These are phyloP conservation scores for Pseudopyricularia javanii DNA, from an alignment of 2,329 filamentous ascomycete genomes.

Conservation along the genomic window DNA sequence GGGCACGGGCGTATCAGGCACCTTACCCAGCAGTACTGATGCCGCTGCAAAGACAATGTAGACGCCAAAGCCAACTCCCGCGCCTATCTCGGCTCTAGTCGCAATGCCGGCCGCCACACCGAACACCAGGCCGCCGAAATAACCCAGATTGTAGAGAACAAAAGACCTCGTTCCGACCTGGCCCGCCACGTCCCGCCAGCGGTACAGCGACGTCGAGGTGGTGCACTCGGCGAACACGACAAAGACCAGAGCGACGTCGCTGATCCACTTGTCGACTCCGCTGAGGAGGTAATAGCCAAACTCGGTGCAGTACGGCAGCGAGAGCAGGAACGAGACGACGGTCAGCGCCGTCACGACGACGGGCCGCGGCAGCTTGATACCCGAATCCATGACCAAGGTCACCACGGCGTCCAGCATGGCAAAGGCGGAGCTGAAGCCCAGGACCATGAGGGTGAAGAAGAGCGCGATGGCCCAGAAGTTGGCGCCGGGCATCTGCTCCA, in stretches of 20 bases:
- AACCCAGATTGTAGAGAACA: slow-evolving; percentile 34
- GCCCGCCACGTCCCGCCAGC: slow-evolving; percentile 32
- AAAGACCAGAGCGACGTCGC: slow-evolving; percentile 40
- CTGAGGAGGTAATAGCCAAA: slow-evolving; percentile 44
- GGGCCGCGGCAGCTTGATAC: slow-evolving; percentile 30
- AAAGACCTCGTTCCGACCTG: slow-evolving; percentile 31
- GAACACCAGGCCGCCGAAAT: slow-evolving; percentile 37
- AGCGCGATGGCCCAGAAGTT: slow-evolving; percentile 47
- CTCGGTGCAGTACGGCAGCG: slow-evolving; percentile 42
- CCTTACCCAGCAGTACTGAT: slow-evolving; percentile 26
- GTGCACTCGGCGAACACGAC: slow-evolving; percentile 40
- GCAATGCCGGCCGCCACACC: slow-evolving; percentile 21
- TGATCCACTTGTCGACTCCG: slow-evolving; percentile 43
- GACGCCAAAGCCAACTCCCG: slow-evolving; percentile 38
- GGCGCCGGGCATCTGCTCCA: slow-evolving; percentile 41
- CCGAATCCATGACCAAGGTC: slow-evolving; percentile 39
- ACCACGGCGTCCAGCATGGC: slow-evolving; percentile 45
- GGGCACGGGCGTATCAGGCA: slow-evolving; percentile 25
- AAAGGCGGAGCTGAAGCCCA: slow-evolving; percentile 46
- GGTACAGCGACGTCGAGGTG: slow-evolving; percentile 38
- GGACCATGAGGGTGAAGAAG: slow-evolving; percentile 45
- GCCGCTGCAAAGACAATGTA: slow-evolving; percentile 28
- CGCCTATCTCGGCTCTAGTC: slow-evolving; percentile 17
- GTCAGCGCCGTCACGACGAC: slow-evolving; percentile 36
- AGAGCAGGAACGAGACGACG: slow-evolving; percentile 37